Percentiles rank a stretch among this genome's conserved stretches.
Evolutionary conservation across 1,139 yeast species (phyloP).

Genomic region (Schwanniomyces etchellsii): DNA sequence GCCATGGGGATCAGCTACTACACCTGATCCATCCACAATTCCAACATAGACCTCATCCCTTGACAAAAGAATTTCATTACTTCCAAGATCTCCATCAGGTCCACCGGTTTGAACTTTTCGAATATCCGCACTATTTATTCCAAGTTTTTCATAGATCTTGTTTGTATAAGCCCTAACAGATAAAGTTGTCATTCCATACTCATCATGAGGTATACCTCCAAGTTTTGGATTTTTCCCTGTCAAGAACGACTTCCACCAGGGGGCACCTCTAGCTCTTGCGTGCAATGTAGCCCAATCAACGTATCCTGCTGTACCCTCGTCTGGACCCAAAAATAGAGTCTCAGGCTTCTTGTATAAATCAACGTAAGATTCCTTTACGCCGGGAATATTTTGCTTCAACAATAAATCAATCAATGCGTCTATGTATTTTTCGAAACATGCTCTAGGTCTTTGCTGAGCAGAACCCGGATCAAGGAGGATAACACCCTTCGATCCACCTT

Average conservation of each 20-base stretch:
- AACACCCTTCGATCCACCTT: slow-evolving; percentile 98
- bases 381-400: slow-evolving; percentile 67
- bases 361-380: slow-evolving; percentile 78
- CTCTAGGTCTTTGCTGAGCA: slow-evolving; percentile 77
- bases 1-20: slow-evolving; percentile 86
- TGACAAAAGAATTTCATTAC: slow-evolving; percentile 87
- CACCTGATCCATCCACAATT: slow-evolving; percentile 94
- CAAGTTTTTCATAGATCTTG: slow-evolving; percentile 76
- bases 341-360: slow-evolving; percentile 82
- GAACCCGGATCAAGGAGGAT: slow-evolving; percentile 75
- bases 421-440: slow-evolving; percentile 88
- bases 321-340: slow-evolving; percentile 95
- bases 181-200: slow-evolving; percentile 94
- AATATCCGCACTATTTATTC: slow-evolving; percentile 51
- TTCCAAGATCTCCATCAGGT: slow-evolving; percentile 97
- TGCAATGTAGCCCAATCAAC: slow-evolving; percentile 99
- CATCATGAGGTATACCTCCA: slow-evolving; percentile 99
- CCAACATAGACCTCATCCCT: slow-evolving; percentile 80
- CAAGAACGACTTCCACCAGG: slow-evolving; percentile 98
- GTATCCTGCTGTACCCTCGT: slow-evolving; percentile 93
- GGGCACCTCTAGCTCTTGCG: slow-evolving; percentile 89
- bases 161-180: slow-evolving; percentile 92
- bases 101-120: slow-evolving; percentile 96
- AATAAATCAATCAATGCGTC: slow-evolving; percentile 86
- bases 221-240: slow-evolving; percentile 90